phyloP scores from a whole-genome alignment of 352 stramenopile species.

The Pythium guiyangense region DNA sequence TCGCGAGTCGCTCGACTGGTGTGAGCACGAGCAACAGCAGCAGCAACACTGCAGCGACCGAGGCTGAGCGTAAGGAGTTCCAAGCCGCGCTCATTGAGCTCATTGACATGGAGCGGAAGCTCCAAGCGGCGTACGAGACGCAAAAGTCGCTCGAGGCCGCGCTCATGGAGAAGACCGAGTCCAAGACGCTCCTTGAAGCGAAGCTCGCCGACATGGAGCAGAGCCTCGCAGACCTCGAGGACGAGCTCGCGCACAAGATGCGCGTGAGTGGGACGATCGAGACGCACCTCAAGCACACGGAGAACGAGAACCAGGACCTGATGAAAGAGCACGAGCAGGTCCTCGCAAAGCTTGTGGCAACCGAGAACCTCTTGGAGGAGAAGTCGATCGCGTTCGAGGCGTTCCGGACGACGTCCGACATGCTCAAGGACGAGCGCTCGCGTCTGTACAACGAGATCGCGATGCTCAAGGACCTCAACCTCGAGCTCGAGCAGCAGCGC shows the following conservation, averaged over 20 bases:
- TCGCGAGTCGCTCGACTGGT: conserved; percentile 29
- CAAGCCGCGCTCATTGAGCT: conserved; percentile 56
- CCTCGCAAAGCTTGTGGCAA: conserved; percentile 43
- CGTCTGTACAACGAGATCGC: conserved; percentile 52
- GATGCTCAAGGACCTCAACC: conserved; percentile 44
- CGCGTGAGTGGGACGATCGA: conserved; percentile 44
- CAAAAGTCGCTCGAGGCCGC: conserved; percentile 47
- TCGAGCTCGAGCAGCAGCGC: conserved; percentile 36
- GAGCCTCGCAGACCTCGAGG: conserved; percentile 43
- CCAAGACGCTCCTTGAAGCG: conserved; percentile 41
- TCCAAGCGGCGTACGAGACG: conserved; percentile 55
- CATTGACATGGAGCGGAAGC: conserved; percentile 64
- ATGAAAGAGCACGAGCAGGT: conserved; percentile 38
- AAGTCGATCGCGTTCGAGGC: conserved; percentile 60
- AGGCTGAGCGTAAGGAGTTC: conserved; percentile 56
- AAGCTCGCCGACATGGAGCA: conserved; percentile 40
- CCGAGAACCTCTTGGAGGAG: conserved; percentile 47
- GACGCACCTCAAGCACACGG: conserved; percentile 34
- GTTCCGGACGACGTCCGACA: conserved; percentile 53
- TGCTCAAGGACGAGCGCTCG: conserved; percentile 53
- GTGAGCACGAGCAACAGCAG: not conserved
- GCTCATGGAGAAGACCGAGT: conserved; percentile 44
- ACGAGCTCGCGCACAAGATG: conserved; percentile 53
- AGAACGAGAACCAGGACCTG: conserved; percentile 45
- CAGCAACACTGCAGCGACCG: conserved; percentile 22